Percentiles rank a stretch among this genome's conserved stretches.
phyloP scores from a whole-genome alignment of 129 eudicot species.

The Centaurea solstitialis region DNA sequence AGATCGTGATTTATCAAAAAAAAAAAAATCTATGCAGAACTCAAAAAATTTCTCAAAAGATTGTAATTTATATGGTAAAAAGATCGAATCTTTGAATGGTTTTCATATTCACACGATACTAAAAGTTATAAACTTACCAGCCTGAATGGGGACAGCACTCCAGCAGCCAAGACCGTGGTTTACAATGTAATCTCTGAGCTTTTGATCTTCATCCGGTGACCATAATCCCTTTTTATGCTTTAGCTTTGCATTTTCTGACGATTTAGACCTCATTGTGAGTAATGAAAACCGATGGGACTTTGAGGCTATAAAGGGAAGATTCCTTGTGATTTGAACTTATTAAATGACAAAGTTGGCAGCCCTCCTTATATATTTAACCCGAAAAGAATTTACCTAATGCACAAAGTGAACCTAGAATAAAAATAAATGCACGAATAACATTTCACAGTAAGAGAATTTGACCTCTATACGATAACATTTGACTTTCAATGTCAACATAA shows the following conservation, averaged over 20 bases:
- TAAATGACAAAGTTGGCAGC: constrained; percentile 9
- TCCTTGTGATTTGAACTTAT: not conserved
- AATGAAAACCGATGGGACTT: not conserved
- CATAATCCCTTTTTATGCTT: constrained; percentile 84
- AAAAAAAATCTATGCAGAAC: too few relatives aligned
- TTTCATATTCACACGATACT: not conserved
- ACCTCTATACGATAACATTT: not conserved
- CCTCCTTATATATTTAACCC: not conserved
- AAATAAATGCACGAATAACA: not conserved
- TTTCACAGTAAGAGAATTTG: not conserved
- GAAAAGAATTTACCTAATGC: not conserved
- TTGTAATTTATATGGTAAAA: not conserved
- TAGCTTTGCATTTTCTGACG: constrained; percentile 41
- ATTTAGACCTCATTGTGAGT: constrained; percentile 49
- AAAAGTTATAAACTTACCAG: constrained; percentile 44
- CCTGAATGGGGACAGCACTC: constrained; percentile 68
- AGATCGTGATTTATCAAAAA: too few relatives aligned
- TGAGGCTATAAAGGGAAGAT: constrained; percentile 12
- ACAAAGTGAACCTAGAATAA: not conserved
- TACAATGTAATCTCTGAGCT: constrained; percentile 62
- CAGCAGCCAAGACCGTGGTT: constrained; percentile 76
- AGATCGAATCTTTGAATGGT: not conserved
- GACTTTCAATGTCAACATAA: not conserved
- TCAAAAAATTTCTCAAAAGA: too few relatives aligned
- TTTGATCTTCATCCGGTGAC: constrained; percentile 89